phyloP scores from a whole-genome alignment of 140 eudicot genomes.

The Cichorium intybus region DNA sequence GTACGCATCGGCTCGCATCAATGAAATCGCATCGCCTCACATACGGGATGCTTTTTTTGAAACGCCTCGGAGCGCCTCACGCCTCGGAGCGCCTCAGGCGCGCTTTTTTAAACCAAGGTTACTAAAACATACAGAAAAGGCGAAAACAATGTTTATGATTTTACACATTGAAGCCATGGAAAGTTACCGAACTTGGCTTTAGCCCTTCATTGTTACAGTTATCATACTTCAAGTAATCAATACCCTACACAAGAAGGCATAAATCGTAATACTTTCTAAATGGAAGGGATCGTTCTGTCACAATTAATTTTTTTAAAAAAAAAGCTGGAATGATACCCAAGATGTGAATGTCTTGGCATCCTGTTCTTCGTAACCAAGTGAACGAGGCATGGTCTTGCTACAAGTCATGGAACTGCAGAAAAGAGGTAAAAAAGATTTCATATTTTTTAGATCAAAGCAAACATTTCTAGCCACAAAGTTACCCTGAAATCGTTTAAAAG shows the following conservation, averaged over 20 bases:
- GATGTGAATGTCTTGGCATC: conserved; percentile 82
- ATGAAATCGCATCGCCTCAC: too few species aligned
- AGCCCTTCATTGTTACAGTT: conserved; percentile 65
- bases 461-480: conserved; percentile 63
- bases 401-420: conserved; percentile 65
- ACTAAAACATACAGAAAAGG: neutral
- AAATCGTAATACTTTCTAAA: neutral
- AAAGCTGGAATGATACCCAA: conserved; percentile 58
- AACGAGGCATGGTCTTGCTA: conserved; percentile 88
- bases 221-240: conserved; percentile 90
- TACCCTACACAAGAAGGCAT: conserved; percentile 50
- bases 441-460: too few species aligned
- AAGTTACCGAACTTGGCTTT: conserved; percentile 71
- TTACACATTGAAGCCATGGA: neutral
- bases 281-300: too few species aligned
- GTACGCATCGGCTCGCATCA: too few species aligned
- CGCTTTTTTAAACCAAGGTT: too few species aligned
- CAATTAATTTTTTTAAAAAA: neutral
- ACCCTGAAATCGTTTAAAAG: conserved; percentile 43
- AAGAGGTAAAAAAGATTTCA: conserved; percentile 7
- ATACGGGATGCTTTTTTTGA: too few species aligned
- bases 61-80: too few species aligned
- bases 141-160: neutral
- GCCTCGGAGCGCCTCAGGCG: too few species aligned
- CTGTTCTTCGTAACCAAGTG: conserved; percentile 86